Evolutionary conservation across 331 rosid species (phyloP), one percentile per base, ranked within the genome.

Genomic region (Arachis monticola): DNA sequence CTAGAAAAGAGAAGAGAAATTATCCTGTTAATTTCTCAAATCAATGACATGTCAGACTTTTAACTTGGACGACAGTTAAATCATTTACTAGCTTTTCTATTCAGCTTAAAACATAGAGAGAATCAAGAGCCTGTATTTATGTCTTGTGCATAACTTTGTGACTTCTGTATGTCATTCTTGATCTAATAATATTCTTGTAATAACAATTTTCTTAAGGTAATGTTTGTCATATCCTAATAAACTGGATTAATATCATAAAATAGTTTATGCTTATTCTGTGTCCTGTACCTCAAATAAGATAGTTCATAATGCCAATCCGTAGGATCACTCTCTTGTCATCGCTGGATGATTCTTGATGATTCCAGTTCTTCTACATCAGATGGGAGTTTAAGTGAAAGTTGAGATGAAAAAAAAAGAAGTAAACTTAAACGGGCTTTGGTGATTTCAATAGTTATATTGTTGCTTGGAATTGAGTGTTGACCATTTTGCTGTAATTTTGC

Each of bases 401-500:
- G 38, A 32, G 38, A 65, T 83, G 70, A n/a, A 64, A 12, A n/a
- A 10, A 5, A 38, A 46, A 9, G 10, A 0, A 42, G 67, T 60
- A 60, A 63, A 69, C 56, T 22, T 79, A 7, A 51, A 52, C 13
- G 46, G 52, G 42, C 22, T 60, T 60, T 59, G 3, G 6, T 64
- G 44, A 50, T 64, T 8, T 12, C 67, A 58, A 58, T 32, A 42
- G 2, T 53, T 9, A 3, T 6, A 13, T 2, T 71, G 56, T 42
- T 48, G 51, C 14, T 70, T 67, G 75, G 30, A 6, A 8, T 46
- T 77, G 81, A 2, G 38, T 32, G 2, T 32, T 32, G 38, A 76
- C 57, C 66, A 50, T 27, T 62, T 31, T 63, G 47, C 72, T 55
- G 10, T 65, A 38, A 56, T 74, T 78, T 53, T 74, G 62, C 69